phyloP scores from a whole-genome alignment of 1,284 basidiomycete genomes.

The Puccinia brachypodii region DNA sequence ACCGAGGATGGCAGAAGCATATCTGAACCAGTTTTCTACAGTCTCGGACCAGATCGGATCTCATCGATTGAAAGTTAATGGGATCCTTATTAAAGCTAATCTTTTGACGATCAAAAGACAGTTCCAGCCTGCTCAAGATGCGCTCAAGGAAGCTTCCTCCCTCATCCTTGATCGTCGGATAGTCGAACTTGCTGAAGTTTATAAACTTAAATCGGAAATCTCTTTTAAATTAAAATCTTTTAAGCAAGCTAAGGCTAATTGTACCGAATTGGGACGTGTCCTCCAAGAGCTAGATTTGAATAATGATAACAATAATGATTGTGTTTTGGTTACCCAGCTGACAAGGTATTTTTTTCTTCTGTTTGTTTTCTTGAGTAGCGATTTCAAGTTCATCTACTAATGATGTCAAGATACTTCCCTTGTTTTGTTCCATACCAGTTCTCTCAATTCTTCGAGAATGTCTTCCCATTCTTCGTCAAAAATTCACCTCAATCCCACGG shows the following conservation, averaged over 20 bases:
- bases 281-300: slow-evolving; percentile 16
- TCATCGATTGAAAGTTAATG: slow-evolving; percentile 32
- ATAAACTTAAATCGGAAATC: slow-evolving; percentile 19
- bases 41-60: slow-evolving; percentile 34
- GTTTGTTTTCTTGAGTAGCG: background rate
- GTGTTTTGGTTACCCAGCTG: background rate
- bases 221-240: slow-evolving; percentile 32
- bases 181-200: slow-evolving; percentile 34
- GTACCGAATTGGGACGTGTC: slow-evolving; percentile 18
- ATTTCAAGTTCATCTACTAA: background rate
- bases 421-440: too few species aligned
- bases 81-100: slow-evolving; percentile 17
- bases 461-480: background rate
- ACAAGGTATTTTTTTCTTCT: slow-evolving; percentile 14
- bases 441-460: slow-evolving; percentile 2
- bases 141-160: slow-evolving; percentile 13
- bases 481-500: background rate
- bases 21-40: slow-evolving; percentile 33
- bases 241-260: slow-evolving; percentile 35
- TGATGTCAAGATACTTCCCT: background rate
- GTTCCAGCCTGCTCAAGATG: slow-evolving; percentile 21
- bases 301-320: background rate
- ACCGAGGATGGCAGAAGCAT: slow-evolving; percentile 46
- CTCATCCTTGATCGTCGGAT: slow-evolving; percentile 18
- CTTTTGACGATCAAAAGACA: slow-evolving; percentile 31